Percentiles rank a stretch among this genome's conserved stretches.
phyloP scores from a whole-genome alignment of 163 green algal genomes.

The Scenedesmus sp. region DNA sequence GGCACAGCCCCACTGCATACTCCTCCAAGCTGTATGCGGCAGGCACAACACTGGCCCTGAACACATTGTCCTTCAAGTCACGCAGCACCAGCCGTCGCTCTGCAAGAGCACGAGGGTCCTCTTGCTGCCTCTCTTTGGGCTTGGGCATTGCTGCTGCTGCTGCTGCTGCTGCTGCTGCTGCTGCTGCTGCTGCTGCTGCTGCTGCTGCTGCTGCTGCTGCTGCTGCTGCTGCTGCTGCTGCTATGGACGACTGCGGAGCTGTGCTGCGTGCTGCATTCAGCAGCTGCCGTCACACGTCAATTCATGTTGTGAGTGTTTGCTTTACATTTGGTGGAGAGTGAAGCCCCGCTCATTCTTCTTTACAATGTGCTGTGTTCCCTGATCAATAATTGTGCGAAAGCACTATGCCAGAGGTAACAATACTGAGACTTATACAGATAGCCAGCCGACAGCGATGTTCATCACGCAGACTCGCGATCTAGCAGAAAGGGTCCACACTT shows the following conservation, averaged over 20 bases:
- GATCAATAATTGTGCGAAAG: neutral
- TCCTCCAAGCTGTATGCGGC: conserved; percentile 38
- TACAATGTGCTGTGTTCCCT: neutral
- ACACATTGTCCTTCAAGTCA: conserved; percentile 38
- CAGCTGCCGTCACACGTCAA: neutral
- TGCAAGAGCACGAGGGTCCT: neutral
- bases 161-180: neutral
- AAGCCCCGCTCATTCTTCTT: neutral
- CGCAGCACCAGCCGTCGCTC: neutral
- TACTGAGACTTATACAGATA: neutral
- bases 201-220: too few relatives aligned
- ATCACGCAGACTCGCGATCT: neutral
- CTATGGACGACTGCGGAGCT: neutral
- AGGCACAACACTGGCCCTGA: conserved; percentile 34
- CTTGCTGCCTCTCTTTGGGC: neutral
- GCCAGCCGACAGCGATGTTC: neutral
- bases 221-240: too few relatives aligned
- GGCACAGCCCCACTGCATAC: conserved; percentile 11
- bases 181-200: too few relatives aligned
- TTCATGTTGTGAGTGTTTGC: too few relatives aligned
- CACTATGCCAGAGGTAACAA: neutral
- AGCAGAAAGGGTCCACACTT: neutral
- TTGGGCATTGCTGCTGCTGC: conserved; percentile 3
- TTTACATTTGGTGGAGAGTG: too few relatives aligned
- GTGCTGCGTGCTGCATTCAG: neutral